Percentiles rank a stretch among this genome's conserved stretches.
Evolutionary conservation across 805 yeast species (phyloP).

Genomic region (Myxozyma geophila): DNA sequence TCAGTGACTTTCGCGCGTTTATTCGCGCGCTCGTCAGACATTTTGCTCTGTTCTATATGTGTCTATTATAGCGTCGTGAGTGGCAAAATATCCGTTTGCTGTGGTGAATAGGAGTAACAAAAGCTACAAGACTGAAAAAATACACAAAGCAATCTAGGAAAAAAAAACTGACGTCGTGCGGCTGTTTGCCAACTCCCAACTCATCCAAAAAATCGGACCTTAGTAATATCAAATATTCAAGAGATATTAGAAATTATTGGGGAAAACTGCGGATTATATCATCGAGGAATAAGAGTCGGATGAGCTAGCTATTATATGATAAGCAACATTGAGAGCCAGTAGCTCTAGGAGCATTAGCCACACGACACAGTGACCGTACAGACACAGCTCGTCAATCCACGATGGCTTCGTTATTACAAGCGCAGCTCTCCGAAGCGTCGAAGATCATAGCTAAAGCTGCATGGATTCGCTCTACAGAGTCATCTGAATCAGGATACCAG

Average conservation of each 20-base stretch:
- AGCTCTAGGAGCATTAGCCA: no score
- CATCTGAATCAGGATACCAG: neutral
- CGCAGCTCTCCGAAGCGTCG: slow-evolving; percentile 13
- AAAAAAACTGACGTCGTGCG: slow-evolving; percentile 3
- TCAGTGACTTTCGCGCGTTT: slow-evolving; percentile 26
- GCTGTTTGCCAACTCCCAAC: neutral
- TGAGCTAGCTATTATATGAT: no score
- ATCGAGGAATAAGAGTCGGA: no score
- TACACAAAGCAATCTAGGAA: neutral
- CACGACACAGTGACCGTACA: neutral
- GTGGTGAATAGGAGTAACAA: no score
- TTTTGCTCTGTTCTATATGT: neutral
- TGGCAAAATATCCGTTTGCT: neutral
- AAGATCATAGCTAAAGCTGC: slow-evolving; percentile 10
- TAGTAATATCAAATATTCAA: no score
- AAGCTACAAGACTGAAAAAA: neutral
- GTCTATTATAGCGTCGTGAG: neutral
- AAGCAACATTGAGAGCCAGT: no score
- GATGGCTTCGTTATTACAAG: slow-evolving; percentile 9
- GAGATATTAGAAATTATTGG: no score
- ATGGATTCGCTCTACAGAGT: slow-evolving; percentile 9
- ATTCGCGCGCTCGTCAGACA: slow-evolving; percentile 24
- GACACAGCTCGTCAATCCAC: neutral
- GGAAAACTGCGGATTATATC: no score
- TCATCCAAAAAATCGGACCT: neutral